These are phyloP conservation scores for Tripterygium wilfordii DNA, from an alignment of 177 flowering plant species.

Conservation along the genomic window DNA sequence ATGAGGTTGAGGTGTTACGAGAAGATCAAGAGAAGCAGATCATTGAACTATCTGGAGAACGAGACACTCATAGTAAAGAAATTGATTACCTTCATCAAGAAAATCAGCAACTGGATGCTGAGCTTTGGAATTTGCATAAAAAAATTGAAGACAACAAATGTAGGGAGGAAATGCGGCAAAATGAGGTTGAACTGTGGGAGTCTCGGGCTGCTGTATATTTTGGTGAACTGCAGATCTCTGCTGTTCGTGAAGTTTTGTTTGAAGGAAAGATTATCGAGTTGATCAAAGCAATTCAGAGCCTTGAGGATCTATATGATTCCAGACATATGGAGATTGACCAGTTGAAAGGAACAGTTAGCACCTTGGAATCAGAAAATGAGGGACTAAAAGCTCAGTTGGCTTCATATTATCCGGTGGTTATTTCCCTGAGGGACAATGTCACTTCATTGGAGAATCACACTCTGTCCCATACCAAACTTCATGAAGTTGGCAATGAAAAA, in stretches of 20 bases:
- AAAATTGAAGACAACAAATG: constrained; percentile 17
- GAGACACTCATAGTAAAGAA: constrained; percentile 18
- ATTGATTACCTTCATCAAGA: constrained; percentile 6
- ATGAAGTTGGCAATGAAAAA: constrained; percentile 10
- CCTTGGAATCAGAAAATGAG: constrained; percentile 23
- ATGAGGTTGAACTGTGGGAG: constrained; percentile 31
- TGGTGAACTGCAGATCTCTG: constrained; percentile 32
- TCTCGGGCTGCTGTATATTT: constrained; percentile 23
- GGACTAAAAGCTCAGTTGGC: constrained; percentile 32
- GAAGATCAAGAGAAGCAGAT: constrained; percentile 33
- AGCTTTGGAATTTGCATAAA: constrained; percentile 11
- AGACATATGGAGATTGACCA: constrained; percentile 25
- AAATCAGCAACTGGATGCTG: constrained; percentile 17
- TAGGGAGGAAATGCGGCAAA: constrained; percentile 18
- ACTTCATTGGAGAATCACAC: constrained; percentile 40
- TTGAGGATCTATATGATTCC: constrained; percentile 17
- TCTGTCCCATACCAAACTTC: constrained; percentile 7
- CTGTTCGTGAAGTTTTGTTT: constrained; percentile 30
- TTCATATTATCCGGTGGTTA: constrained; percentile 32
- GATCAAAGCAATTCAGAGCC: constrained; percentile 17
- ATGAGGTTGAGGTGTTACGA: constrained; percentile 17
- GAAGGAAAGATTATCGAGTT: constrained; percentile 46
- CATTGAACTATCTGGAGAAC: constrained; percentile 17
- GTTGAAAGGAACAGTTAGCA: constrained; percentile 18
- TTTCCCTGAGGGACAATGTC: constrained; percentile 26